Conservation (phyloP, 345 rosid genomes). For the Leavenworthia alabamica region DNA sequence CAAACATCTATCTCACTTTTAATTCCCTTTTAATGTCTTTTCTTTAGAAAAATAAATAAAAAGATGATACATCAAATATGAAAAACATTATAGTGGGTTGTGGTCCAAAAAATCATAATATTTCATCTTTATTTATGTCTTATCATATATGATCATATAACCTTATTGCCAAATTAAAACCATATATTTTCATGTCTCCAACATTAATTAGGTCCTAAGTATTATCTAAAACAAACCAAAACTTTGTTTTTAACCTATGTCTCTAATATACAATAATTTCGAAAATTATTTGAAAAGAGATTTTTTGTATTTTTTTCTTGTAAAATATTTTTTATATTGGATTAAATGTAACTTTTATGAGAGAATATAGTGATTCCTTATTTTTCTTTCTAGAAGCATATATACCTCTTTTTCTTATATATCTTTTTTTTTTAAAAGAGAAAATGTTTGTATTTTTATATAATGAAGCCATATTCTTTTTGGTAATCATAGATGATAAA, state of each 20-base stretch:
- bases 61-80: conserved; percentile 21
- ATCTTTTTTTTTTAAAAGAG: not conserved
- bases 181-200: conserved; percentile 11
- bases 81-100: conserved; percentile 15
- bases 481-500: conserved; percentile 28
- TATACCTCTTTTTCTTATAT: not conserved
- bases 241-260: not conserved
- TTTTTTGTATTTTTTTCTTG: not conserved
- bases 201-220: not conserved
- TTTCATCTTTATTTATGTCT: conserved; percentile 13
- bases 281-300: not conserved
- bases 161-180: conserved; percentile 12
- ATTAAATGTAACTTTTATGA: not conserved
- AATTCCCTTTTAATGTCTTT: conserved; percentile 24
- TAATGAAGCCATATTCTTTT: conserved; percentile 25
- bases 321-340: not conserved
- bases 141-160: conserved; percentile 12
- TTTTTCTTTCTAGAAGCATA: conserved; percentile 27
- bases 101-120: conserved; percentile 18
- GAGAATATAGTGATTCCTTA: conserved; percentile 22
- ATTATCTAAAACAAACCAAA: not conserved
- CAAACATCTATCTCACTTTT: conserved; percentile 21
- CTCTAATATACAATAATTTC: not conserved
- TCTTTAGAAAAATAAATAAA: not conserved
- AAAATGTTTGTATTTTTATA: conserved; percentile 1